Evolutionary conservation across 176 grass and related monocot species (phyloP).

Genomic region (Musa schizocarpa): DNA sequence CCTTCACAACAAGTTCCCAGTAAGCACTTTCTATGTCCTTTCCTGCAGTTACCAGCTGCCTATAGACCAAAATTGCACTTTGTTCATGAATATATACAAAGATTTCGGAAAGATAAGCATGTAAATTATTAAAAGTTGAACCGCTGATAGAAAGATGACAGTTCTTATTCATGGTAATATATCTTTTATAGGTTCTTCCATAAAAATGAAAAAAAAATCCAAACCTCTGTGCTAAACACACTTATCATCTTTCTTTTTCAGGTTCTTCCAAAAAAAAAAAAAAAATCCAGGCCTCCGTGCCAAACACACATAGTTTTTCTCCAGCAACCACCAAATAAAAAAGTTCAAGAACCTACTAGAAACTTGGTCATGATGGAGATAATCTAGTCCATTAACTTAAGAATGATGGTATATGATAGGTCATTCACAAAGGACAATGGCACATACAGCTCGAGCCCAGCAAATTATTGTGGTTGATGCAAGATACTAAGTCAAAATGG

Average conservation of each 20-base stretch:
- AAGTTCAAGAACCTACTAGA: background rate
- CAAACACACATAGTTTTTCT: too few relatives aligned
- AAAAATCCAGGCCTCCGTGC: too few relatives aligned
- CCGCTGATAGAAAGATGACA: background rate
- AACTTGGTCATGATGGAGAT: background rate
- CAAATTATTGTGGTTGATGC: too few relatives aligned
- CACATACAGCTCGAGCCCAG: background rate
- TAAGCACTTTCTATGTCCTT: slow-evolving; percentile 74
- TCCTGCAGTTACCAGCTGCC: slow-evolving; percentile 59
- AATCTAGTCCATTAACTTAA: too few relatives aligned
- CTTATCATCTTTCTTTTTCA: too few relatives aligned
- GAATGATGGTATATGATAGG: too few relatives aligned
- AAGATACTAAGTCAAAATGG: background rate
- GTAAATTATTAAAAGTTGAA: background rate
- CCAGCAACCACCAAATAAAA: too few relatives aligned
- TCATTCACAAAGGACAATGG: too few relatives aligned
- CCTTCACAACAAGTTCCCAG: slow-evolving; percentile 98
- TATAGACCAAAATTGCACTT: background rate
- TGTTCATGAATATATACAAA: slow-evolving; percentile 15
- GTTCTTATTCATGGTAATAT: background rate
- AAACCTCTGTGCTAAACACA: too few relatives aligned
- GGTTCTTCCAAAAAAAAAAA: too few relatives aligned
- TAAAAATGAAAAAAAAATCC: background rate
- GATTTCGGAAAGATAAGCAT: background rate
- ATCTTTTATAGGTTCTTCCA: background rate